phyloP scores from a whole-genome alignment of 1,139 yeast genomes.

The Petasospora rhodanensis region DNA sequence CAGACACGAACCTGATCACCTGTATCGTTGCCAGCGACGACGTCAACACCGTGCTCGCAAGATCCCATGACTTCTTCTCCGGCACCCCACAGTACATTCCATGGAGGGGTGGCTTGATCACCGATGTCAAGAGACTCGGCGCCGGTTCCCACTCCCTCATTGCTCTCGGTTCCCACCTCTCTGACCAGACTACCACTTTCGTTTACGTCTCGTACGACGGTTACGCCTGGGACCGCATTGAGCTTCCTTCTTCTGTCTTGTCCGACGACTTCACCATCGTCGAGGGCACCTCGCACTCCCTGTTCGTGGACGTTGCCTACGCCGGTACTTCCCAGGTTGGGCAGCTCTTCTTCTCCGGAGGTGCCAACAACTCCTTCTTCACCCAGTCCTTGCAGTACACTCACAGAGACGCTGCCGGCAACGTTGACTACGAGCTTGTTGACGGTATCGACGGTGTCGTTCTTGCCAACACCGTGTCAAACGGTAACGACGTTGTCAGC shows the following conservation, averaged over 20 bases:
- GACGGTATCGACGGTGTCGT: constrained; percentile 65
- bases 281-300: constrained; percentile 51
- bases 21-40: constrained; percentile 42
- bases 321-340: constrained; percentile 26
- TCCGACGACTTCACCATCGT: constrained; percentile 41
- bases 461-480: constrained; percentile 42
- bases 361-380: constrained; percentile 51
- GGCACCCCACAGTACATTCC: constrained; percentile 31
- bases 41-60: constrained; percentile 36
- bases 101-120: constrained; percentile 26
- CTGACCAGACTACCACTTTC: constrained; percentile 38
- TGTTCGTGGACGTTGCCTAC: constrained; percentile 45
- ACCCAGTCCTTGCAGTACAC: constrained; percentile 43
- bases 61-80: constrained; percentile 50
- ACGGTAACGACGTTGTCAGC: constrained; percentile 22
- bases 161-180: constrained; percentile 39
- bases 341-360: constrained; percentile 55
- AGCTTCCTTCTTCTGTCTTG: constrained; percentile 38
- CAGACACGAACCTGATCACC: constrained; percentile 38
- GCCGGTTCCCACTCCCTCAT: constrained; percentile 49
- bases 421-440: constrained; percentile 42
- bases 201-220: constrained; percentile 58
- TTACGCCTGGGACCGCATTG: constrained; percentile 42
- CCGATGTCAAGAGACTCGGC: constrained; percentile 42
- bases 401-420: constrained; percentile 34